Conservation (phyloP, 805 yeast species). For the Yamadazyma philogaea region DNA sequence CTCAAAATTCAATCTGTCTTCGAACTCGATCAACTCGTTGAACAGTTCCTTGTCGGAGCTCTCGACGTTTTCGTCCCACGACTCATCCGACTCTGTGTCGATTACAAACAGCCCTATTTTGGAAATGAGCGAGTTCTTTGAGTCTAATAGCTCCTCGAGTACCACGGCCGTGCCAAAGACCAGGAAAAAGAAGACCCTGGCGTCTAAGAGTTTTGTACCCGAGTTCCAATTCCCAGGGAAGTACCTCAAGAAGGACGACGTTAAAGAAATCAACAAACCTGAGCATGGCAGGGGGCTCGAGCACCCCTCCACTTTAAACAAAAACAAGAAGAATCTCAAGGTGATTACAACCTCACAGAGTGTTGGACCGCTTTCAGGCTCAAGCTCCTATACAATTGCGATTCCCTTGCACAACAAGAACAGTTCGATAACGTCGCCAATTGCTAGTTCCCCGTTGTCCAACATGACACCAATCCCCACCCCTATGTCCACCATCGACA, state of each 20-base stretch:
- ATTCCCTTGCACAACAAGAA: slow-evolving; percentile 4
- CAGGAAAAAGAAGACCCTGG: slow-evolving; percentile 3
- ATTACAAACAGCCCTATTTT: slow-evolving; percentile 25
- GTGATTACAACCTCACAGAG: slow-evolving; percentile 1
- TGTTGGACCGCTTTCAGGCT: neutral
- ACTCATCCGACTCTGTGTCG: slow-evolving; percentile 15
- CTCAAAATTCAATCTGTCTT: slow-evolving; percentile 14
- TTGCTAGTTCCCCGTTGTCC: slow-evolving; percentile 36
- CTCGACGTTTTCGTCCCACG: slow-evolving; percentile 16
- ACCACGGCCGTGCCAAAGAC: neutral
- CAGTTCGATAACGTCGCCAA: slow-evolving; percentile 24
- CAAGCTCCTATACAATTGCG: neutral
- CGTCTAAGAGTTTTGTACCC: slow-evolving; percentile 5
- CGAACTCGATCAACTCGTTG: slow-evolving; percentile 17
- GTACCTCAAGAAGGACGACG: neutral
- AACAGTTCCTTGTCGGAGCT: slow-evolving; percentile 20
- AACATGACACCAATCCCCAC: slow-evolving; percentile 29
- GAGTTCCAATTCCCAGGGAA: slow-evolving; percentile 13
- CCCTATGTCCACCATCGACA: slow-evolving; percentile 20
- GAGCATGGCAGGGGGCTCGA: neutral
- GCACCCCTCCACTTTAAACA: slow-evolving; percentile 2
- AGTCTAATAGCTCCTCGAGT: slow-evolving; percentile 2
- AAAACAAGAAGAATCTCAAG: slow-evolving; percentile 4
- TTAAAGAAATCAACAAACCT: neutral
- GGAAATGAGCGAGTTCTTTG: slow-evolving; percentile 16